Evolutionary conservation across 768 basidiomycete genomes (phyloP).

Genomic region (Mycena amicta): DNA sequence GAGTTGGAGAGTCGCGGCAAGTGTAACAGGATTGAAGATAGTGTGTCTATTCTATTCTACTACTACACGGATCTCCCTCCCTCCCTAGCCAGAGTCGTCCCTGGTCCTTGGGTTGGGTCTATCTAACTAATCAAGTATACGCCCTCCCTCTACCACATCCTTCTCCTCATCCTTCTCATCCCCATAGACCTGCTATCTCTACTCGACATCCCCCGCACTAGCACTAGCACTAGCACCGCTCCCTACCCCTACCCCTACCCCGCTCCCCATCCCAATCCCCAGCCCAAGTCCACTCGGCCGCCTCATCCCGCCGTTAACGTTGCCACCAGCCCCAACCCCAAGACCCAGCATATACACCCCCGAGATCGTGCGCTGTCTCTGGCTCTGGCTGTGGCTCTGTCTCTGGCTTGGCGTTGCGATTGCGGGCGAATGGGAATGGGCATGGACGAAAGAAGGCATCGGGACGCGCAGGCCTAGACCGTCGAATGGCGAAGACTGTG

Average conservation of each 20-base stretch:
- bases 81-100: no score
- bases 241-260: neutral
- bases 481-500: conserved; percentile 15
- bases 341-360: conserved; percentile 23
- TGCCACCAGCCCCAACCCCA: no score
- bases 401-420: neutral
- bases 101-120: no score
- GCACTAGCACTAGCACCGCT: neutral
- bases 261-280: neutral
- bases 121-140: no score
- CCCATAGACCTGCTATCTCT: no score
- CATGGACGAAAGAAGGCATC: conserved; percentile 15
- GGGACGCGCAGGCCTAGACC: conserved; percentile 17
- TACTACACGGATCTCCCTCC: no score
- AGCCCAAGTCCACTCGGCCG: conserved; percentile 15
- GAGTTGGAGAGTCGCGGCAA: no score
- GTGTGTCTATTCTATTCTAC: no score
- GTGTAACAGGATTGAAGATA: no score
- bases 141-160: no score
- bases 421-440: no score
- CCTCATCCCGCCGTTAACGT: conserved; percentile 3
- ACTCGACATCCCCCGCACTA: neutral
- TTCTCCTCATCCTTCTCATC: no score
- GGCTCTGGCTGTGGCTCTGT: neutral
- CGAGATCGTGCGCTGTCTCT: conserved; percentile 19